Evolutionary conservation across 1,139 yeast genomes (phyloP), one percentile per base, ranked within the genome.

Genomic region (Blastobotrys aristatus): DNA sequence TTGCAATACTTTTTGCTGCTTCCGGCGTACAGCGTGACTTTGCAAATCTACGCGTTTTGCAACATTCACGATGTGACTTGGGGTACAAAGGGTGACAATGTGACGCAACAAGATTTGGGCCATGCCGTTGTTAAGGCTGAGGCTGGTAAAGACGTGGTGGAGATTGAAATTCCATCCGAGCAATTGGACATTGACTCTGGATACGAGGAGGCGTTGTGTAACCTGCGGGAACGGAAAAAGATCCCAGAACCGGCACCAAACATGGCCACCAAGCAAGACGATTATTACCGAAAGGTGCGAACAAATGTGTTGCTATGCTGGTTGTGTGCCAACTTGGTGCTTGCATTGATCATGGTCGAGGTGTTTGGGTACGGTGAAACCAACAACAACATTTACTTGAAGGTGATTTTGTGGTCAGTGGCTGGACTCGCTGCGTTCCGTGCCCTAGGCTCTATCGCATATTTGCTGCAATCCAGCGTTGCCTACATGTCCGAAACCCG

Each of bases 21-120:
- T 48, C 97, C 97, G n/a, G 82, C 92, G 0, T 89, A 87, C 64
- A 83, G 94, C 2, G 87, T 96, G 68, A 84, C 96, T 1, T 72
- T 89, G 53, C 97, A 89, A 66, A 87, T 89, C 49, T 89, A 87
- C 69, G 96, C 97, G 1, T 87, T 88, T 66, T 89, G 97, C 69
- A 89, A 89, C 63, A 88, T 96, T 4, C 96, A 89, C 68, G 97
- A 89, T 72, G 95, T 89, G 46, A 84, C 96, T 0, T 90, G 97
- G 97, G 97, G 97, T 67, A 90, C 97, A 0, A 89, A 89, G 64
- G 97, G 97, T 56, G 96, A 90, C 53, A 85, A 84, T 55, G 79
- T 80, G 54, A 84, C 82, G 43, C 74, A 80, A 14, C 80, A 80
- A 58, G 80, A 76, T 48, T 69, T 82, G 47, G 85, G 88, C 40